phyloP scores from a whole-genome alignment of 1,284 basidiomycete genomes.

The Polyporus tsugae region DNA sequence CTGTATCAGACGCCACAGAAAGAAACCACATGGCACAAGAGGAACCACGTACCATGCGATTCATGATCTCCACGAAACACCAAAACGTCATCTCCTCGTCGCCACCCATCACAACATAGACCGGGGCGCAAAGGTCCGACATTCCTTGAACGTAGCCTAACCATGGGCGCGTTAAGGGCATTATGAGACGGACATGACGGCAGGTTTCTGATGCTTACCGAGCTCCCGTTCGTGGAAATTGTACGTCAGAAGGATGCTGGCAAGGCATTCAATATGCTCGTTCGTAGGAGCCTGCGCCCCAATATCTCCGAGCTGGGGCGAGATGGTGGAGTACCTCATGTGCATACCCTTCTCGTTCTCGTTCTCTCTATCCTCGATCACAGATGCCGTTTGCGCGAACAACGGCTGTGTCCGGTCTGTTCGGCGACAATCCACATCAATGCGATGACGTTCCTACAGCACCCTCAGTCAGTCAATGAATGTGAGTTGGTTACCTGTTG shows the following conservation, averaged over 20 bases:
- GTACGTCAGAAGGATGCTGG: slow-evolving; percentile 89
- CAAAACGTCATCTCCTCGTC: slow-evolving; percentile 94
- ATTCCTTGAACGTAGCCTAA: slow-evolving; percentile 94
- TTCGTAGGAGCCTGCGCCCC: slow-evolving; percentile 89
- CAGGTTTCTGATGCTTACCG: slow-evolving; percentile 57
- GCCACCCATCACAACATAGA: slow-evolving; percentile 91
- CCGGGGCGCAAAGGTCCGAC: slow-evolving; percentile 94
- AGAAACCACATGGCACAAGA: neutral
- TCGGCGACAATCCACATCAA: slow-evolving; percentile 95
- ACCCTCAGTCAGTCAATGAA: neutral
- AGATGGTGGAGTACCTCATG: slow-evolving; percentile 70
- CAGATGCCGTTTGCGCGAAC: slow-evolving; percentile 62
- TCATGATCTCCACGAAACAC: slow-evolving; percentile 96
- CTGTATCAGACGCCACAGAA: slow-evolving; percentile 4
- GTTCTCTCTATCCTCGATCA: slow-evolving; percentile 48
- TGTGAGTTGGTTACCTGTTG: slow-evolving; percentile 8
- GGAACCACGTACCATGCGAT: slow-evolving; percentile 78
- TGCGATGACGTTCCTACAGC: slow-evolving; percentile 80
- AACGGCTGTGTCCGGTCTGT: slow-evolving; percentile 94
- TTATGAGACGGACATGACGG: neutral
- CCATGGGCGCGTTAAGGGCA: neutral
- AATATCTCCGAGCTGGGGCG: slow-evolving; percentile 72
- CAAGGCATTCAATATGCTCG: slow-evolving; percentile 84
- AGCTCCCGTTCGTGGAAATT: slow-evolving; percentile 91
- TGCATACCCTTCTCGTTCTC: slow-evolving; percentile 62